phyloP scores from a whole-genome alignment of 1,284 basidiomycete genomes.

The Vanrija pseudolonga region DNA sequence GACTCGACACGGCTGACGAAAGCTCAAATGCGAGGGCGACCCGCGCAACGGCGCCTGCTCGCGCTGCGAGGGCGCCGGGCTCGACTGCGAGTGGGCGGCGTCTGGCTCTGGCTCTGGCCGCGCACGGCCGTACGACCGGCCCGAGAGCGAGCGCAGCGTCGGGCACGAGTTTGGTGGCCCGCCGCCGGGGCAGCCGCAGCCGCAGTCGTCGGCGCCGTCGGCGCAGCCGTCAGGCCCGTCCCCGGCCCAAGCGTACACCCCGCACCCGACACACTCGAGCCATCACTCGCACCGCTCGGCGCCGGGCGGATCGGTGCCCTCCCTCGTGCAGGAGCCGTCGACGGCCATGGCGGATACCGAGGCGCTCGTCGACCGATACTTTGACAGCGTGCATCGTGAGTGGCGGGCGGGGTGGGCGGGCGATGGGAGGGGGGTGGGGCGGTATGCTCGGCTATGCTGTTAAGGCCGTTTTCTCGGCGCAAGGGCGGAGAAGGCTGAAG shows the following conservation, averaged over 20 bases:
- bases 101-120: no score
- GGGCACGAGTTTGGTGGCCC: no score
- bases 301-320: not conserved
- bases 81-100: constrained; percentile 8
- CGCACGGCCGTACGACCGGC: not conserved
- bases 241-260: not conserved
- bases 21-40: constrained; percentile 7
- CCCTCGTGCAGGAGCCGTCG: not conserved
- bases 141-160: no score
- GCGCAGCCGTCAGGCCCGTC: not conserved
- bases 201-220: not conserved
- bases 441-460: no score
- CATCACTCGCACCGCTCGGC: not conserved
- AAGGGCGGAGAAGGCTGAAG: no score
- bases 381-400: constrained; percentile 18
- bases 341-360: constrained; percentile 1
- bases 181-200: not conserved
- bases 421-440: no score
- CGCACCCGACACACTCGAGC: not conserved
- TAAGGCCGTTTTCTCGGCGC: no score
- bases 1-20: not conserved
- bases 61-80: constrained; percentile 1
- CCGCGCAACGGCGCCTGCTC: not conserved
- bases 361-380: constrained; percentile 10
- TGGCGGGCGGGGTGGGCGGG: not conserved